Evolutionary conservation across 768 basidiomycete genomes (phyloP), one percentile per base, ranked within the genome.

Genomic region (Cystofilobasidium capitatum): DNA sequence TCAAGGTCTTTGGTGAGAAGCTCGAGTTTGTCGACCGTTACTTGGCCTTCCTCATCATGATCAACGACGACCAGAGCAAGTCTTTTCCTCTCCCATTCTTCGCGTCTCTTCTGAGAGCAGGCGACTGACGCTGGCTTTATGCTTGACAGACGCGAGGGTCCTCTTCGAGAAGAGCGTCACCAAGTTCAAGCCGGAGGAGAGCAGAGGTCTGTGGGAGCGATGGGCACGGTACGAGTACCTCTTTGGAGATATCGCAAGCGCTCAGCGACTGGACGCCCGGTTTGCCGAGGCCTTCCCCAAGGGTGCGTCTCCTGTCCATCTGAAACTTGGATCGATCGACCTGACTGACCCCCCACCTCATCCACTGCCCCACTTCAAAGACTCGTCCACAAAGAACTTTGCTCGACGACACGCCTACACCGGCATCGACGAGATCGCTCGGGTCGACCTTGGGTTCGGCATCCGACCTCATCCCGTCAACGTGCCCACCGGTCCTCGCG

Each of bases 181-280:
- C 5, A 91, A 96, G 76, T 78, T 86, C 14, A 65, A 72, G 0
- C 79, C 88, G 10, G 88, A 89, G 54, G 83, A 84, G 47, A 89
- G 90, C 20, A 81, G 88, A 40, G 86, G 88, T 0, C 81, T 98
- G 22, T 99, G 93, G 93, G 91, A 96, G 74, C 84, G 89, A 51
- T 98, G 93, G 96, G 86, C 91, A 5, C 82, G 87, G 64, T 94
- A 94, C 78, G 91, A 96, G 76, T 97, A 92, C 78, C 87, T 89
- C 73, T 97, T 88, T 73, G 91, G 91, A n/a, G 91, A 93, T 77
- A 80, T 93, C 40, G 86, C 88, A 49, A 87, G 89, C 1, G 84
- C 89, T 2, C 85, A 88, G 71, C 90, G 93, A 77, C 83, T 97
- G 57, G 92, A 96, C 76, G 85, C 86, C 69, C 84, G 96, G 10